Base-by-base conservation (phyloP, 768 basidiomycete species). In the Holtermannia corniformis region DNA sequence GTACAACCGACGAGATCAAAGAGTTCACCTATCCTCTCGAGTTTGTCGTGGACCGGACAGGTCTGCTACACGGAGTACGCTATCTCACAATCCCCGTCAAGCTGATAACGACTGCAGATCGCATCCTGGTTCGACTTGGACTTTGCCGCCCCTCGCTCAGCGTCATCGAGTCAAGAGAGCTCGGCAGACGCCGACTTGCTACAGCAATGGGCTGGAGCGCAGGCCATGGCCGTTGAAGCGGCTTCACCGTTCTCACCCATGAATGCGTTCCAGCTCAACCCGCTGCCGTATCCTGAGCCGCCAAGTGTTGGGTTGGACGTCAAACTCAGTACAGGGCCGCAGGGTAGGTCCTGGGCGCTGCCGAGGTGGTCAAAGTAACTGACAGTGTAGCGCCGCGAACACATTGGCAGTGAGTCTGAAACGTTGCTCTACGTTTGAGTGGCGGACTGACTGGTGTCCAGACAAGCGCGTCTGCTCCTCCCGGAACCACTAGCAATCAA, bases 381-480 rank as follows among this genome's bases (percentile, higher is more conserved):
- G 48, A 47, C 23, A 41, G 14, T 28, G n/a, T 42, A 63, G 65
- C 64, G 4, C 37, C 67, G n/a, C 58, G 70, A 23, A 72, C 70
- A 27, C 70, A 72, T 52, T 72, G 70, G 70, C 70, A 72, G 65
- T 66, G 32, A 52, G 64, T n/a, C n/a, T n/a, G n/a, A n/a, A n/a
- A n/a, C n/a, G n/a, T n/a, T n/a, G n/a, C n/a, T n/a, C n/a, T n/a
- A n/a, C n/a, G n/a, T n/a, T 61, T 14, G 3, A 11, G 40, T 20
- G 21, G 13, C 4, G 16, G 14, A 25, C 21, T 13, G 45, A 47
- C 45, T 20, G 45, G 10, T 47, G 20, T 13, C n/a, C 47, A 66
- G 64, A 56, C 70, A 72, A 68, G 60, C 64, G 12, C 54, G 70
- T 11, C 51, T 72, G 19, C 46, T 72, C 1, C 56, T 72, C 4